Evolutionary conservation across 805 yeast species (phyloP), one percentile per base, ranked within the genome.

Genomic region (Metschnikowia vanudenii): DNA sequence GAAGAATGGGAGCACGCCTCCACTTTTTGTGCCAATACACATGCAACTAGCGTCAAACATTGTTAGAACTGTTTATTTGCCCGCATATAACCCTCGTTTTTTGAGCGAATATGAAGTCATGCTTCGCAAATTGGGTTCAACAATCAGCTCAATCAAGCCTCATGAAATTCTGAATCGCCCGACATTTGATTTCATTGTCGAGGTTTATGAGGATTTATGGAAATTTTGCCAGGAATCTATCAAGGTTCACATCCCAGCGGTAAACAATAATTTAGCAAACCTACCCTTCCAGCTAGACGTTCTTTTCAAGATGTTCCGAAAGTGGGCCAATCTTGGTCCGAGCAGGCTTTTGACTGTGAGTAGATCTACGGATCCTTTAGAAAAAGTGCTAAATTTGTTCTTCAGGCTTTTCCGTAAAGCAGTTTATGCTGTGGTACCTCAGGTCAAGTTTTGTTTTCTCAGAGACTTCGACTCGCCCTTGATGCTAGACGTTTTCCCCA

Each of bases 391-490:
- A 18, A 68, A 61, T 41, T 51, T 71, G 12, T 68, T 62, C 50
- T 66, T 55, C 55, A 62, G 65, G 42, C 58, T 60, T 6, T 60
- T 68, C 43, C 67, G 64, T 42, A 69, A 68, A 47, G 57, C 65
- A 0, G 50, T 69, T 18, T 67, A 56, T 51, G 68, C 71, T 1
- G 52, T 69, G 16, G 56, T 64, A 19, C 76, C 76, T 2, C 76
- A 71, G 40, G 62, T 69, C n/a, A 69, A 65, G 47, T 71, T 63
- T 48, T 68, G 65, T 54, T 69, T 65, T 45, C 48, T 71, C 10
- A 49, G 74, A 22, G 76, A 71, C 54, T 70, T 71, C 49, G 74
- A 68, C 49, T 57, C 64, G 42, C 74, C 76, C 2, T 58, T 71
- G 43, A 69, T 69, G 69, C 49, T 65, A 36, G 74, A 71, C 41